Percentiles rank a stretch among this genome's conserved stretches.
Conservation (phyloP, 2,329 filamentous ascomycete genomes). For the Macrophomina pseudophaseolina region DNA sequence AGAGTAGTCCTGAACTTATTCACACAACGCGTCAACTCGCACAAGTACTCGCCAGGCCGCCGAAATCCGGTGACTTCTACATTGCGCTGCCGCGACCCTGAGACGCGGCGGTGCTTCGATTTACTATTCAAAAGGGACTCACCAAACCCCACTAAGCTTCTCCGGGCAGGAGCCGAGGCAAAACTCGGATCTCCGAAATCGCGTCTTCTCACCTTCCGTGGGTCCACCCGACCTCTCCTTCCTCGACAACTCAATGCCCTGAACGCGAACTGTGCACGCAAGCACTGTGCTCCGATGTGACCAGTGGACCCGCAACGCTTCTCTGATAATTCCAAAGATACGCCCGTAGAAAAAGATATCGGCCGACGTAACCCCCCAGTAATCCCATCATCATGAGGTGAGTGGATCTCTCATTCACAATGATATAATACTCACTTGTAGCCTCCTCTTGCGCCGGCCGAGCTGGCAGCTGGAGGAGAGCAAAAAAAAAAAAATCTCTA, state of each 20-base stretch:
- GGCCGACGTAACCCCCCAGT: not conserved
- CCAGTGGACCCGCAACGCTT: conserved; percentile 16
- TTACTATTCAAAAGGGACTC: not conserved
- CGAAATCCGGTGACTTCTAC: too few species aligned
- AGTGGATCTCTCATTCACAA: not conserved
- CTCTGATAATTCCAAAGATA: conserved; percentile 11
- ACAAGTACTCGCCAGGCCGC: too few species aligned
- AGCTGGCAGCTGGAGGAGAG: not conserved
- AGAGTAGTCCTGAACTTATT: too few species aligned
- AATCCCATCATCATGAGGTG: conserved; percentile 5
- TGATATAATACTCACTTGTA: conserved; percentile 1
- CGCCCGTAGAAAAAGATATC: conserved; percentile 11
- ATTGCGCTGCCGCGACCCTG: too few species aligned
- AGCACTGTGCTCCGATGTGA: conserved; percentile 9
- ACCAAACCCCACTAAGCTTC: not conserved
- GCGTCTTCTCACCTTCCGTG: conserved; percentile 17
- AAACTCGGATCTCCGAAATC: conserved; percentile 14
- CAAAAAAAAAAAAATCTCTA: not conserved
- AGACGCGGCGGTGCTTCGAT: too few species aligned
- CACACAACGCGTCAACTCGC: too few species aligned
- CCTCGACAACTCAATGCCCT: conserved; percentile 6
- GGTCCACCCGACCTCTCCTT: not conserved
- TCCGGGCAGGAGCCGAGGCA: conserved; percentile 16
- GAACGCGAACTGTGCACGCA: conserved; percentile 5
- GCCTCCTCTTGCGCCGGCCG: not conserved